Percentiles rank a stretch among this genome's conserved stretches.
Evolutionary conservation across 2,329 filamentous ascomycete species (phyloP).

Genomic region (Calonectria pauciramosa): DNA sequence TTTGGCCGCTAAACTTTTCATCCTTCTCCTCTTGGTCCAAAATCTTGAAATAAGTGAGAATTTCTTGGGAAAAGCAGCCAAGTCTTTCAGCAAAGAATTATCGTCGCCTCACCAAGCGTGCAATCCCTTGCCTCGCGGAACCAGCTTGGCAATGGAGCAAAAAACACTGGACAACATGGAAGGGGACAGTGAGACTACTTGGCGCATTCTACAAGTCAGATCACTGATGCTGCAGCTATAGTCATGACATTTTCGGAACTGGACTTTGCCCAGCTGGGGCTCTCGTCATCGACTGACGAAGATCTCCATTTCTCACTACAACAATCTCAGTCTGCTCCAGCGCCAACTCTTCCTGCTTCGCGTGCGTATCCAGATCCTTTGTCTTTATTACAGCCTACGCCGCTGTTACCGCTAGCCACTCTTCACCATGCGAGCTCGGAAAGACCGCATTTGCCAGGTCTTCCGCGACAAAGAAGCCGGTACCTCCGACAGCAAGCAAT

Average conservation of each 20-base stretch:
- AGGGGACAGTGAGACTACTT: background rate
- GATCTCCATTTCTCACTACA: background rate
- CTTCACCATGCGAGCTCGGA: background rate
- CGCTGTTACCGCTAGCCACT: no score
- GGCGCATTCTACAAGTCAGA: no score
- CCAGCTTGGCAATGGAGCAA: background rate
- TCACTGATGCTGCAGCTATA: background rate
- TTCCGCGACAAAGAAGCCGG: background rate
- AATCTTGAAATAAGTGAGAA: background rate
- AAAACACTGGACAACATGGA: background rate
- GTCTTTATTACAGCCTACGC: background rate
- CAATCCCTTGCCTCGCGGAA: no score
- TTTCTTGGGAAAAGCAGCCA: background rate
- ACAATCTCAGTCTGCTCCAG: background rate
- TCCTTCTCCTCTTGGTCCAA: background rate
- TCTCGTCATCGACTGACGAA: background rate
- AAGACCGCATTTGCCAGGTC: background rate
- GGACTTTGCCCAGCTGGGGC: background rate
- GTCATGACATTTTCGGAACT: slow-evolving; percentile 3
- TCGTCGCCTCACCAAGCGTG: background rate
- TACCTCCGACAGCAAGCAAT: background rate
- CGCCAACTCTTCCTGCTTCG: background rate
- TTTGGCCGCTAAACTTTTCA: background rate
- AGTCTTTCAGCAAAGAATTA: no score
- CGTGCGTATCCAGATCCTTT: background rate